Conservation (phyloP, 2,329 filamentous ascomycete genomes). For the Fusarium sp. region DNA sequence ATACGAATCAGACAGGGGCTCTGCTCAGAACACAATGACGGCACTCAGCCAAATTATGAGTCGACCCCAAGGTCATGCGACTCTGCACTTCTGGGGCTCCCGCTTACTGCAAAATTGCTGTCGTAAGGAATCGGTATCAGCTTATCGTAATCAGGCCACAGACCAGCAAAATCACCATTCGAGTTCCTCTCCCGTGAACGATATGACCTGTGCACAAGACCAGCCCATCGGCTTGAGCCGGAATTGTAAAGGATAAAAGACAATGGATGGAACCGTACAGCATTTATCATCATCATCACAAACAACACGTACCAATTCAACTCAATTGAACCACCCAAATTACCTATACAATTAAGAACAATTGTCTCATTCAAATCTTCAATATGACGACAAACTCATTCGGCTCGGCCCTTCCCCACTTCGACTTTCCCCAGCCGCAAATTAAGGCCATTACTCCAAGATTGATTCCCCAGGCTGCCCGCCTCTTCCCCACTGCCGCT, state of each 20-base stretch:
- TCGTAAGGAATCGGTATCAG: neutral
- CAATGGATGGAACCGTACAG: neutral
- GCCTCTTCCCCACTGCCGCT: conserved; percentile 5
- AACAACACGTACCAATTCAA: neutral
- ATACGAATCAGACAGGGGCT: neutral
- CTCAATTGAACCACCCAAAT: neutral
- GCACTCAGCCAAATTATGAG: neutral
- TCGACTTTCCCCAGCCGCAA: conserved; percentile 2
- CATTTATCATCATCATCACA: neutral
- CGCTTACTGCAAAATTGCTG: too few species aligned
- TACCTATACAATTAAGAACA: neutral
- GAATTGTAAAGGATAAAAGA: neutral
- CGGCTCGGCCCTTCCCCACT: conserved; percentile 1
- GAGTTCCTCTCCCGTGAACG: neutral
- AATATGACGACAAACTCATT: conserved; percentile 19
- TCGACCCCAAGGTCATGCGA: neutral
- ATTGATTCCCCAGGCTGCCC: neutral
- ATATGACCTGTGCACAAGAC: neutral
- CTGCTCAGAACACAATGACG: neutral
- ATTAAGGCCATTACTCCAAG: neutral
- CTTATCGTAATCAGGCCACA: neutral
- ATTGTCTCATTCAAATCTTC: too few species aligned
- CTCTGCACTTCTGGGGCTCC: too few species aligned
- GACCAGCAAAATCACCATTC: neutral
- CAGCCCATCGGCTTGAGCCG: neutral